Evolutionary conservation across 805 yeast genomes (phyloP).

Genomic region (Isabelozyma rhagii): DNA sequence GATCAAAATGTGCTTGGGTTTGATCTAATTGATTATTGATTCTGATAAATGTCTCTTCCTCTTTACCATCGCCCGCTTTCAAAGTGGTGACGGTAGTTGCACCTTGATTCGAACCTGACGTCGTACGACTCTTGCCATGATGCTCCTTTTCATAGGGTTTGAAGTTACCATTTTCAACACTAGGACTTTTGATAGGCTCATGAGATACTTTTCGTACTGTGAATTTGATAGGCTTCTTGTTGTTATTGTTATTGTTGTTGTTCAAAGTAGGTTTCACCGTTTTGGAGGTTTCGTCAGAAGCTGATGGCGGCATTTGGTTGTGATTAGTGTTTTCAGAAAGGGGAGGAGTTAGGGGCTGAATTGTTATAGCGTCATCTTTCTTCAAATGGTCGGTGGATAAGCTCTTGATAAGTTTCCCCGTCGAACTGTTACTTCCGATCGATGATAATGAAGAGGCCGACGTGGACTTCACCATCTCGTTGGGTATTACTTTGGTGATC

Average conservation of each 20-base stretch:
- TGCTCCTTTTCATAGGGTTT: neutral
- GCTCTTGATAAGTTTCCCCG: conserved; percentile 18
- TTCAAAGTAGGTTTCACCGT: neutral
- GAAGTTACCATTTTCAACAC: neutral
- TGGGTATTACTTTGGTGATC: neutral
- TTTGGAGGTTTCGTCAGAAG: neutral
- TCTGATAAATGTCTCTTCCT: neutral
- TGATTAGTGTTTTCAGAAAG: neutral
- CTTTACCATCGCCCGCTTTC: neutral
- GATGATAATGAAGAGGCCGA: conserved; percentile 23
- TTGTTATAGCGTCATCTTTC: neutral
- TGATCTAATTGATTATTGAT: conserved; percentile 12
- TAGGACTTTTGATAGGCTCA: conserved; percentile 18
- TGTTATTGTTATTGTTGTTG: neutral
- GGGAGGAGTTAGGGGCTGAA: neutral
- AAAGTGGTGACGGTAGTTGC: neutral
- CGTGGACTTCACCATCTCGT: neutral
- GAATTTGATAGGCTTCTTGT: conserved; percentile 28
- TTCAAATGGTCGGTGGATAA: conserved; percentile 11
- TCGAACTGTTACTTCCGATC: conserved; percentile 17
- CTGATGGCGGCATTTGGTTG: neutral
- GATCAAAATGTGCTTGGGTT: conserved; percentile 35
- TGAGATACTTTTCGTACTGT: conserved; percentile 32
- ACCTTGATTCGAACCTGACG: neutral
- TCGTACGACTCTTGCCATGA: neutral